phyloP scores from a whole-genome alignment of 352 stramenopile species.

The Phytophthora cactorum region DNA sequence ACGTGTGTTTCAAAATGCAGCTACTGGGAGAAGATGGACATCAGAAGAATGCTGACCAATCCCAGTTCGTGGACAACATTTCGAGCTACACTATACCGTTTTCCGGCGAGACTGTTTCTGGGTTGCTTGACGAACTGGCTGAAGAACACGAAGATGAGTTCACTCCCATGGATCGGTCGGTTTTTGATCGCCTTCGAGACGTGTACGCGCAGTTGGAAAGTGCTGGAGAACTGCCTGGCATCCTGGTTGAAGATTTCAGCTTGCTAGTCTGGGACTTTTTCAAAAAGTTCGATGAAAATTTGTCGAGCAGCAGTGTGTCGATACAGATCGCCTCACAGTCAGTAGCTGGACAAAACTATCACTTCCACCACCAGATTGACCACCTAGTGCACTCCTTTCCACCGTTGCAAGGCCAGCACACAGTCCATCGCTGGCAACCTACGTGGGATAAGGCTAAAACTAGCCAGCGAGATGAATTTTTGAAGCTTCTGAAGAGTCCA shows the following conservation, averaged over 20 bases:
- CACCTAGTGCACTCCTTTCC: constrained; percentile 20
- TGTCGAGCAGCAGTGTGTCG: neutral
- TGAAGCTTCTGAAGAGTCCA: constrained; percentile 25
- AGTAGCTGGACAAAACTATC: constrained; percentile 27
- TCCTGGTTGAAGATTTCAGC: constrained; percentile 34
- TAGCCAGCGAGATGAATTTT: constrained; percentile 20
- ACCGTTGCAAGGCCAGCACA: constrained; percentile 15
- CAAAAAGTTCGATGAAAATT: constrained; percentile 12
- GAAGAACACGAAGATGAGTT: constrained; percentile 8
- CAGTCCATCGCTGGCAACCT: constrained; percentile 34
- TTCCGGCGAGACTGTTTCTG: constrained; percentile 8
- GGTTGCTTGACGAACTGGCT: constrained; percentile 10
- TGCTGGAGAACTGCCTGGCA: constrained; percentile 10
- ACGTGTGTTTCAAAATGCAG: constrained; percentile 31
- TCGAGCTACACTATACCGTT: constrained; percentile 12
- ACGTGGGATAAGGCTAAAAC: constrained; percentile 32
- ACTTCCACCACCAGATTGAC: constrained; percentile 33
- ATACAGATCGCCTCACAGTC: constrained; percentile 33
- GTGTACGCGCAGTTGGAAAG: constrained; percentile 24
- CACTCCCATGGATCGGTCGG: constrained; percentile 12
- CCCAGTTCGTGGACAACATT: constrained; percentile 10
- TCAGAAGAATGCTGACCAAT: neutral
- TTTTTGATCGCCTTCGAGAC: constrained; percentile 24
- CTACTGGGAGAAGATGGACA: constrained; percentile 2
- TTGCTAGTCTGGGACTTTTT: constrained; percentile 19